A percentile compares a stretch with the other conserved stretches of the same genome.
phyloP scores from a whole-genome alignment of 768 basidiomycete species.

The Tricholoma saponaceum region DNA sequence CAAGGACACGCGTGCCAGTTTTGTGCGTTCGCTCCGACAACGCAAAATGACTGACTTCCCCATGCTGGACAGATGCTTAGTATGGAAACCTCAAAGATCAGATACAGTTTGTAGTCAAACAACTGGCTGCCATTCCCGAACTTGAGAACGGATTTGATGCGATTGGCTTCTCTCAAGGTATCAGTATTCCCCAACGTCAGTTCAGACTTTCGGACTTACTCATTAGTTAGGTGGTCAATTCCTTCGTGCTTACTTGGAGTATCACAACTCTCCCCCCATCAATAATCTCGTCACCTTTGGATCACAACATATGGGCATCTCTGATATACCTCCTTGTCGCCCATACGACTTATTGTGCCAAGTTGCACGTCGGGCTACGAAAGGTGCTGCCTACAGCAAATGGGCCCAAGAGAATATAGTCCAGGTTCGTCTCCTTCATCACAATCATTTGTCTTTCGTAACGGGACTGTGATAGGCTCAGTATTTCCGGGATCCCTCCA shows the following conservation, averaged over 20 bases:
- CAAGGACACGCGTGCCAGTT: slow-evolving; percentile 64
- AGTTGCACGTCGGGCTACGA: slow-evolving; percentile 56
- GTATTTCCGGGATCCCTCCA: slow-evolving; percentile 75
- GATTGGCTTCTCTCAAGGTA: slow-evolving; percentile 85
- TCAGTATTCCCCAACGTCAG: slow-evolving; percentile 2
- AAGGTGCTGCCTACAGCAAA: slow-evolving; percentile 59
- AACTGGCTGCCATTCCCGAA: slow-evolving; percentile 61
- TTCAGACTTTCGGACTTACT: background rate
- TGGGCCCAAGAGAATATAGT: slow-evolving; percentile 79
- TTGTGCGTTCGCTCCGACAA: slow-evolving; percentile 44
- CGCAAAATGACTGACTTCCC: background rate
- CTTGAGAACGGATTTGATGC: slow-evolving; percentile 75
- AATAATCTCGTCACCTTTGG: slow-evolving; percentile 86
- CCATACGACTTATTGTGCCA: slow-evolving; percentile 68
- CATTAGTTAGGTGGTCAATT: slow-evolving; percentile 67
- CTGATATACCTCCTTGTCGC: slow-evolving; percentile 66
- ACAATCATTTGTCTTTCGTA: background rate
- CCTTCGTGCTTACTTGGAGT: slow-evolving; percentile 78
- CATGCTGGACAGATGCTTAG: slow-evolving; percentile 29
- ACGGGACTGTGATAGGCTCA: slow-evolving; percentile 54
- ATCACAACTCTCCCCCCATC: slow-evolving; percentile 68
- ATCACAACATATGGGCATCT: slow-evolving; percentile 83
- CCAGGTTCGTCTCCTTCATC: slow-evolving; percentile 41
- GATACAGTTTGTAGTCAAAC: slow-evolving; percentile 56
- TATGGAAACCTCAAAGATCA: slow-evolving; percentile 79